Base-by-base conservation (phyloP, 2,329 filamentous ascomycete species). In the Mariannaea sp. region DNA sequence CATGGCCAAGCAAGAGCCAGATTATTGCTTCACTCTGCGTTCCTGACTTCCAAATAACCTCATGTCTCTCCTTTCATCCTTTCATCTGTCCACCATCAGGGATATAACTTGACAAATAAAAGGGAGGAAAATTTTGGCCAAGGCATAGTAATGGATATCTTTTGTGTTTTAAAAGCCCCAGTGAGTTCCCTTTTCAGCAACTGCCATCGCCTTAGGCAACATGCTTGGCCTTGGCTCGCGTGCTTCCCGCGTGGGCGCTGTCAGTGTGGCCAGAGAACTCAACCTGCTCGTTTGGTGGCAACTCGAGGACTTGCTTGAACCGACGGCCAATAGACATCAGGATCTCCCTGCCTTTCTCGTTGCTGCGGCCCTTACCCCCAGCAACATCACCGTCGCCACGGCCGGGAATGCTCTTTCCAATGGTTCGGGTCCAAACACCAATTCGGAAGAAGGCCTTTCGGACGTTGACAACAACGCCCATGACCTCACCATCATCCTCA, bases 401-500 rank as follows among this genome's bases (percentile, higher is more conserved):
- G 55, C 84, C 85, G 1, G 88, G 87, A 56, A 92, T 87, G 69
- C 82, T 83, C 80, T 93, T 93, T 70, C 93, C 93, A 49, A 91
- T 91, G 53, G 92, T 96, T 69, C 92, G 89, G 59, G 94, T 99
- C 94, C 95, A 99, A 65, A 97, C 85, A 71, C 93, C 92, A 65
- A 99, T 89, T 79, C 94, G 90, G 83, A 92, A 99, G 80, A 99
- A 97, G 45, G 89, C 92, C 80, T 96, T 97, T 75, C 94, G 89
- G 55, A 99, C 93, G 75, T 99, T 99, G 79, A 97, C 92, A 20
- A 99, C 94, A 27, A 99, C 95, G 61, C 94, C 94, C 94, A 97
- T 97, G 73, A 99, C 89, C 76, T 99, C 95, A 66, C 92, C 92
- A 70, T 97, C 94, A 27, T 88, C 87, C 70, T 97, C 51, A 5